These are phyloP conservation scores for Eucalyptus guilfoylei DNA, from an alignment of 345 rosid genomes.

Conservation along the genomic window DNA sequence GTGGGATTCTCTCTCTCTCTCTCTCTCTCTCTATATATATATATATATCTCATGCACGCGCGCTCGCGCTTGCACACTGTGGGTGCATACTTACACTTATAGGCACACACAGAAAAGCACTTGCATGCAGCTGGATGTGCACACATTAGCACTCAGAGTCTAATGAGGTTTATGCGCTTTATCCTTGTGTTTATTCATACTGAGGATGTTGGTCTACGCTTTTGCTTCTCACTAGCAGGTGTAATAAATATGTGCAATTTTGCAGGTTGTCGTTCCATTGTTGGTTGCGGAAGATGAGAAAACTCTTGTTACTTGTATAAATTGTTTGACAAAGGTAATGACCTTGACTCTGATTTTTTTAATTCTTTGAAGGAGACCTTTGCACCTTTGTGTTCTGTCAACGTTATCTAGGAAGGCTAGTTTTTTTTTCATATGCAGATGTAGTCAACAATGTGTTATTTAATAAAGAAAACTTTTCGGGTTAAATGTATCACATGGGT, in stretches of 20 bases:
- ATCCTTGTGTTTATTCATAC: neutral
- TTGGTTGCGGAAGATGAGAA: constrained; percentile 92
- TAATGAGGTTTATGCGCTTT: neutral
- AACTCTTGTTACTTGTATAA: constrained; percentile 82
- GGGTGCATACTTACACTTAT: neutral
- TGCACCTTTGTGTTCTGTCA: neutral
- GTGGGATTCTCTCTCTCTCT: neutral
- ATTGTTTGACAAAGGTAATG: constrained; percentile 88
- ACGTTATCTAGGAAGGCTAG: neutral
- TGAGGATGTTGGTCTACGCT: neutral
- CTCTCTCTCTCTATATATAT: neutral
- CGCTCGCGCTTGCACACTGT: neutral
- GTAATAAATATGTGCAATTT: neutral
- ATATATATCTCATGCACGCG: neutral
- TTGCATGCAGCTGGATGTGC: neutral
- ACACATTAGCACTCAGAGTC: neutral
- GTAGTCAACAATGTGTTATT: neutral
- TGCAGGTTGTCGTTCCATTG: constrained; percentile 80
- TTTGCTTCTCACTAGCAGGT: neutral
- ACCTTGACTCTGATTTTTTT: neutral
- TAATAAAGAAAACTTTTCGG: neutral
- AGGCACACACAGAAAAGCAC: neutral
- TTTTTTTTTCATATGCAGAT: neutral
- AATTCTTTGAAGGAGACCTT: neutral
- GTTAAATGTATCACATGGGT: too few species aligned